Base-by-base conservation (phyloP, 2,329 filamentous ascomycete genomes). In the Ophiostoma novo-ulmi region DNA sequence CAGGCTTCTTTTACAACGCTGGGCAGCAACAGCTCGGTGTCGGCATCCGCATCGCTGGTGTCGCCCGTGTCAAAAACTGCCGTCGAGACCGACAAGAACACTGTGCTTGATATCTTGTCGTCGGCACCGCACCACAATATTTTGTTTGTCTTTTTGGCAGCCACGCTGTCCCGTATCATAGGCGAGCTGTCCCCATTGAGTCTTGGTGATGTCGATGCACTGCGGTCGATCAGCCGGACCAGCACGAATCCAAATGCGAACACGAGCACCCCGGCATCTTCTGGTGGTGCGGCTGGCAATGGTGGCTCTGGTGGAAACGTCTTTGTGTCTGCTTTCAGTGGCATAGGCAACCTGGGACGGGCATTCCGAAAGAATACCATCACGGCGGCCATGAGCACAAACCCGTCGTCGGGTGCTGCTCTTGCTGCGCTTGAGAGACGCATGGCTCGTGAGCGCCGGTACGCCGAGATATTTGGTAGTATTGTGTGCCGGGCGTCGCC, bases 81-180 rank as follows among this genome's bases (percentile, higher is more conserved):
- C 1, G 71, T 74, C 14, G 80, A 85, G 26, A 80, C 85, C 52
- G 80, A 82, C 74, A 87, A 85, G 76, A 80, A 79, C 0, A 77
- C 80, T 3, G 78, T 95, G 1, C 86, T 97, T 5, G 94, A 97
- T 74, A 85, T 90, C 1, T 84, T 97, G 1, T 86, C 90, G 0
- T 82, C 85, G 1, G 85, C 87, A 0, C 91, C 93, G 0, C 89
- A 90, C 68, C 91, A 97, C 80, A 95, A 93, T 77, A 94, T 97
- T 70, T 91, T 91, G 0, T 97, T 97, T 76, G 91, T 97, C 1
- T 93, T 97, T 74, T 81, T 97, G 20, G 92, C 90, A 0, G 89
- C 91, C 10, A 94, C 93, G 80, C 83, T 97, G 0, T 80, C 83
- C 1, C 82, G 83, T 4, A 80, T 87, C 1, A 80, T 83, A 1